Percentiles rank a stretch among this genome's conserved stretches.
Conservation (phyloP, 805 yeast species). For the Wickerhamiella spandovensis region DNA sequence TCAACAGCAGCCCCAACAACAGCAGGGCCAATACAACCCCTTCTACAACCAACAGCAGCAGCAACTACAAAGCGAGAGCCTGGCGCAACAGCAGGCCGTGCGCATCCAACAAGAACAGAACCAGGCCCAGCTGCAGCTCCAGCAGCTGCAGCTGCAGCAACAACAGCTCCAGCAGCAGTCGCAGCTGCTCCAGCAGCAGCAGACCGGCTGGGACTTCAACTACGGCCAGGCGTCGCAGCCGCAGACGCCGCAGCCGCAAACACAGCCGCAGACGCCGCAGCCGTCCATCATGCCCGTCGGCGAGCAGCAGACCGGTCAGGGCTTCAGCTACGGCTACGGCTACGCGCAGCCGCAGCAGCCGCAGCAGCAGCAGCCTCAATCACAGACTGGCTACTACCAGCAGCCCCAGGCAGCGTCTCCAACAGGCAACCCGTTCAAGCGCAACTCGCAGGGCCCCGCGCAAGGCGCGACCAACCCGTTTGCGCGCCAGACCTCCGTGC, state of each 20-base stretch:
- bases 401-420: constrained; percentile 24
- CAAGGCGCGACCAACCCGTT: constrained; percentile 6
- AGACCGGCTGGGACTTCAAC: constrained; percentile 8
- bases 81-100: constrained; percentile 13
- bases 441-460: constrained; percentile 5
- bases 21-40: constrained; percentile 9
- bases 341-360: not conserved
- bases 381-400: not conserved
- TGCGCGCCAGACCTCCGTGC: not conserved
- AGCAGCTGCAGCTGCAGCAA: constrained; percentile 16
- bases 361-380: not conserved
- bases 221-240: not conserved
- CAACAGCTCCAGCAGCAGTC: constrained; percentile 17
- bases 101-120: constrained; percentile 17
- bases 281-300: not conserved
- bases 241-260: constrained; percentile 12
- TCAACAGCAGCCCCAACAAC: not conserved
- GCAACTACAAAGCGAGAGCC: not conserved
- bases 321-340: not conserved
- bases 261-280: not conserved
- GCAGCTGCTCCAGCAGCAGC: constrained; percentile 20
- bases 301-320: not conserved
- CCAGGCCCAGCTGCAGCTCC: constrained; percentile 20
- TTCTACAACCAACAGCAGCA: constrained; percentile 8
- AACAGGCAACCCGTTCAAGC: constrained; percentile 10